Percentiles rank a stretch among this genome's conserved stretches.
Evolutionary conservation across 768 basidiomycete species (phyloP).

Genomic region (Inosperma sp.): DNA sequence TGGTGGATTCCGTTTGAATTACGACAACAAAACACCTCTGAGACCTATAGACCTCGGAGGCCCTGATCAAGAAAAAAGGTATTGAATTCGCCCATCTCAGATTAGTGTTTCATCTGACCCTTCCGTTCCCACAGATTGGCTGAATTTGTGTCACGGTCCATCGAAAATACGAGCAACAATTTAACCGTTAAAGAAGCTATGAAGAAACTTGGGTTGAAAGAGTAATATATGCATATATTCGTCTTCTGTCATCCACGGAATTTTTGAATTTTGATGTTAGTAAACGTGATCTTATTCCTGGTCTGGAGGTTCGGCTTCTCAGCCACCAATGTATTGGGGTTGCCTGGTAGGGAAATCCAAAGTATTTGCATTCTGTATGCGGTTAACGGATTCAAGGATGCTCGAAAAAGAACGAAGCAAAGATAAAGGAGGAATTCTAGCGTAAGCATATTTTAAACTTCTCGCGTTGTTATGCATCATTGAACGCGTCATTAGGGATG

Average conservation of each 20-base stretch:
- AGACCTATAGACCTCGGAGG: constrained; percentile 54
- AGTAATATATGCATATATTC: constrained; percentile 31
- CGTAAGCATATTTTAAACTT: constrained; percentile 31
- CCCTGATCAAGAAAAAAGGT: constrained; percentile 52
- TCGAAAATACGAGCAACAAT: constrained; percentile 53
- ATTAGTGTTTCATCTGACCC: background rate
- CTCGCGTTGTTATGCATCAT: background rate
- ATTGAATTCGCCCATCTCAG: constrained; percentile 3
- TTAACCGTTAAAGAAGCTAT: constrained; percentile 50
- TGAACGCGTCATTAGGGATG: constrained; percentile 40
- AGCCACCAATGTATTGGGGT: constrained; percentile 78
- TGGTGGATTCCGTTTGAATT: constrained; percentile 43
- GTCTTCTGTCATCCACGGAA: background rate
- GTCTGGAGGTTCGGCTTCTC: constrained; percentile 64
- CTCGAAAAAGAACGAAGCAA: constrained; percentile 50
- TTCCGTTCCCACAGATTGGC: constrained; percentile 41
- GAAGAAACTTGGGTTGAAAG: constrained; percentile 46
- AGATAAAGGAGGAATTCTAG: constrained; percentile 61
- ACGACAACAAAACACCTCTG: constrained; percentile 47
- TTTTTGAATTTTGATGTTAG: constrained; percentile 25
- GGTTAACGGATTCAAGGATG: constrained; percentile 46
- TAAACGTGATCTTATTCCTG: constrained; percentile 55
- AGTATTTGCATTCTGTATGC: background rate
- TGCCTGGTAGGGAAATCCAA: constrained; percentile 44
- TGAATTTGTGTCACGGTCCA: constrained; percentile 56